phyloP scores from a whole-genome alignment of 2,329 filamentous ascomycete genomes.

The Paramyrothecium sp. region DNA sequence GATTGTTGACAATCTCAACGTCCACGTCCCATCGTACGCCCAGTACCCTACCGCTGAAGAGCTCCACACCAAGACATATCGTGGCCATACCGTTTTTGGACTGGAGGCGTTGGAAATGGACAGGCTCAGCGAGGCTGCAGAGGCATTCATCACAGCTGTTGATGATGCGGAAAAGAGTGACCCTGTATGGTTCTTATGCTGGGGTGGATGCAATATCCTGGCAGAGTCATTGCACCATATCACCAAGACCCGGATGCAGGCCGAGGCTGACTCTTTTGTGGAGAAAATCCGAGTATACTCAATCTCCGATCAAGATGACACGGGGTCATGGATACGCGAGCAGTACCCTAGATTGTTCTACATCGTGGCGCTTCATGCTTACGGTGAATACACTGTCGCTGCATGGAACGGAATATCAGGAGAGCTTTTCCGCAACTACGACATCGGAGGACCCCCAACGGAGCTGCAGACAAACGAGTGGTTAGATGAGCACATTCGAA shows the following conservation, averaged over 20 bases:
- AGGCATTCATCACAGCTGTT: too few relatives aligned
- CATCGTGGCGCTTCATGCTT: constrained; percentile 54
- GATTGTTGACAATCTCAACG: constrained; percentile 45
- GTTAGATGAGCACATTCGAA: constrained; percentile 52
- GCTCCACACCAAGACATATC: constrained; percentile 8
- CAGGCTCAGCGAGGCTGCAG: constrained; percentile 13
- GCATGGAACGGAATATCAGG: constrained; percentile 56
- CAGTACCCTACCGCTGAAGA: constrained; percentile 38
- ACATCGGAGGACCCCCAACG: constrained; percentile 35
- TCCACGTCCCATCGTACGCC: constrained; percentile 41
- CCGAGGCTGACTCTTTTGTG: constrained; percentile 32
- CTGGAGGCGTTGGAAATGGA: constrained; percentile 31
- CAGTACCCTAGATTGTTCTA: constrained; percentile 55
- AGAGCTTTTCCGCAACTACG: constrained; percentile 22
- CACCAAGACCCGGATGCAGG: constrained; percentile 15
- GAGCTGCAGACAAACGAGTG: constrained; percentile 48
- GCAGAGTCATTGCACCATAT: constrained; percentile 45
- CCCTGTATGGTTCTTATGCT: constrained; percentile 50
- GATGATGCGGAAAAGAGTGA: constrained; percentile 13
- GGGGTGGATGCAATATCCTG: constrained; percentile 53
- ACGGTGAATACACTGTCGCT: constrained; percentile 52
- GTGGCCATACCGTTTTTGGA: constrained; percentile 26
- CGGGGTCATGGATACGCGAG: constrained; percentile 53
- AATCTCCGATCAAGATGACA: constrained; percentile 60
- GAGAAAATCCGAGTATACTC: constrained; percentile 49